Percentiles rank a stretch among this genome's conserved stretches.
Evolutionary conservation across 2,329 filamentous ascomycete genomes (phyloP).

Genomic region (Colletotrichum phormii): DNA sequence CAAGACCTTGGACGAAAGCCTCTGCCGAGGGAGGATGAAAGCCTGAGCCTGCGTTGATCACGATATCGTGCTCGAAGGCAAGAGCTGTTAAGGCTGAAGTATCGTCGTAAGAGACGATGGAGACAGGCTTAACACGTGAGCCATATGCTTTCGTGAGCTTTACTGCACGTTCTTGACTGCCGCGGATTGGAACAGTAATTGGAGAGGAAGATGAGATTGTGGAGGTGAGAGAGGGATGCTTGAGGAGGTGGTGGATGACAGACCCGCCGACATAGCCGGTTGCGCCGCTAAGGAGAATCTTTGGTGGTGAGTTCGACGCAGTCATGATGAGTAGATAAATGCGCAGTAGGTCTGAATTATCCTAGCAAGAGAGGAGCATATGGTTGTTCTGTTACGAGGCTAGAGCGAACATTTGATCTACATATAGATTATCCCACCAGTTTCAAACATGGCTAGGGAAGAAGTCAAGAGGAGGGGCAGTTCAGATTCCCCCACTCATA

Average conservation of each 20-base stretch:
- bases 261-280: slow-evolving; percentile 40
- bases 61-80: slow-evolving; percentile 40
- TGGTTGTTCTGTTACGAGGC: too few species aligned
- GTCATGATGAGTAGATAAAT: neutral
- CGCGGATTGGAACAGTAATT: slow-evolving; percentile 21
- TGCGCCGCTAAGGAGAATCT: slow-evolving; percentile 35
- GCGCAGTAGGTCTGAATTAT: too few species aligned
- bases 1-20: slow-evolving; percentile 50
- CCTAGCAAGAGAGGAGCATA: neutral
- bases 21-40: slow-evolving; percentile 46
- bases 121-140: slow-evolving; percentile 20
- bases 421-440: too few species aligned
- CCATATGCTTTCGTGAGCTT: slow-evolving; percentile 23
- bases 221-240: neutral
- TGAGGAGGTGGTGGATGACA: slow-evolving; percentile 36
- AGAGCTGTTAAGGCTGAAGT: slow-evolving; percentile 10
- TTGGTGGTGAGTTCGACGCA: neutral
- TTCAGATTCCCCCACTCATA: neutral
- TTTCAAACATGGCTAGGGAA: too few species aligned
- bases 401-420: too few species aligned
- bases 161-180: slow-evolving; percentile 11
- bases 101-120: slow-evolving; percentile 35
- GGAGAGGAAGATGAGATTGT: slow-evolving; percentile 19
- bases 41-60: slow-evolving; percentile 51
- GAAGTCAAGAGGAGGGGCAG: neutral